Conservation (phyloP, 495 filamentous ascomycete species). For the Penicillium parvum region DNA sequence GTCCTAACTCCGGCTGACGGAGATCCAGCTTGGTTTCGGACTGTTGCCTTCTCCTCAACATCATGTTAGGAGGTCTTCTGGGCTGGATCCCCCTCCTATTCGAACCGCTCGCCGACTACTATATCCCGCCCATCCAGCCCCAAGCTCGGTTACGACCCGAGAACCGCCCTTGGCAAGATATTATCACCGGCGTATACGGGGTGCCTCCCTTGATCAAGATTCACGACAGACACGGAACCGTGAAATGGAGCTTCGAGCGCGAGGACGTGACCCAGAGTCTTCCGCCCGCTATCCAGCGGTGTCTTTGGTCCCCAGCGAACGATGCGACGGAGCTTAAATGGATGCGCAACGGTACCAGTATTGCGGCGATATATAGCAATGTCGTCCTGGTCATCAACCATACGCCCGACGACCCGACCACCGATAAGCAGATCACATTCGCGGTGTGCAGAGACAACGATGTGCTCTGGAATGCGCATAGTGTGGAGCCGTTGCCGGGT, state of each 20-base stretch:
- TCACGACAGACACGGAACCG: constrained; percentile 19
- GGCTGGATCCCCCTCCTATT: constrained; percentile 17
- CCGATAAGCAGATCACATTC: constrained; percentile 27
- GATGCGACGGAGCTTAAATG: constrained; percentile 31
- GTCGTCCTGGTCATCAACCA: constrained; percentile 26
- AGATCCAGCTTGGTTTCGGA: too few species aligned
- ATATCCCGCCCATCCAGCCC: constrained; percentile 18
- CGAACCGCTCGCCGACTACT: constrained; percentile 14
- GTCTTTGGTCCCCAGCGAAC: constrained; percentile 21
- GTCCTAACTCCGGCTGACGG: too few species aligned
- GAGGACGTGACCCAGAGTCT: constrained; percentile 21
- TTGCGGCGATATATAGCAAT: constrained; percentile 25
- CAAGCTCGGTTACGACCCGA: constrained; percentile 20
- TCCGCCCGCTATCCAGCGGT: constrained; percentile 10
- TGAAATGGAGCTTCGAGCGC: constrained; percentile 26
- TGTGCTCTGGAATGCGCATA: constrained; percentile 24
- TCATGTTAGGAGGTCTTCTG: constrained; percentile 17
- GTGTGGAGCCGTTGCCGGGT: constrained; percentile 22
- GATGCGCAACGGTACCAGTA: constrained; percentile 18
- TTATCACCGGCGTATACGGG: constrained; percentile 28
- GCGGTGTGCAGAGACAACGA: constrained; percentile 22
- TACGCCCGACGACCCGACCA: constrained; percentile 21
- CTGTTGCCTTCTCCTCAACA: neutral
- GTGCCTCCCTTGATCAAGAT: constrained; percentile 21
- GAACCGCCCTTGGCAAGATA: constrained; percentile 20